Conservation (phyloP, 345 rosid genomes). For the Nasturtium officinale region DNA sequence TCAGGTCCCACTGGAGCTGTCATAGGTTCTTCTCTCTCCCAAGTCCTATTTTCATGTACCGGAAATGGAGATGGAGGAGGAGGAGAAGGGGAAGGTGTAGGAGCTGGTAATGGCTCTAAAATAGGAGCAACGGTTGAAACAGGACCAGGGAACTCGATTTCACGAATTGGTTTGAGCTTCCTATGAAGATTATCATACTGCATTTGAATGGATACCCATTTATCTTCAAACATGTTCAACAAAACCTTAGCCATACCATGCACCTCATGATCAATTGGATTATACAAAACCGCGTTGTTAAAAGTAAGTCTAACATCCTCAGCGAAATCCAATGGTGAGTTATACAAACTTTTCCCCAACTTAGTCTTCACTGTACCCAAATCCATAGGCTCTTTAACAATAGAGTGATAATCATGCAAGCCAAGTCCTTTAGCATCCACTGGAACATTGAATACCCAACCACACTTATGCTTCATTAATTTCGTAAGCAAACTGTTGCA, state of each 20-base stretch:
- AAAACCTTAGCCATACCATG: constrained; percentile 68
- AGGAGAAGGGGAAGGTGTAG: constrained; percentile 33
- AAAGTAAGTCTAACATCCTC: constrained; percentile 86
- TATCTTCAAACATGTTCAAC: constrained; percentile 61
- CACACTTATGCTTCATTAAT: constrained; percentile 79
- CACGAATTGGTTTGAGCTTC: constrained; percentile 34
- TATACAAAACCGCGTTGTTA: constrained; percentile 78
- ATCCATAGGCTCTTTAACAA: constrained; percentile 89
- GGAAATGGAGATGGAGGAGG: constrained; percentile 24
- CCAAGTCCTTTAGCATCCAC: constrained; percentile 81
- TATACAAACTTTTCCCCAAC: constrained; percentile 60
- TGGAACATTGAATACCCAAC: constrained; percentile 82
- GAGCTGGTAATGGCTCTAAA: constrained; percentile 38
- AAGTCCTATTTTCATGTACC: constrained; percentile 24
- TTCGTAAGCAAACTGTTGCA: constrained; percentile 63
- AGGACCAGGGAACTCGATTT: constrained; percentile 30
- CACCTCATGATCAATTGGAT: constrained; percentile 78
- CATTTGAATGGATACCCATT: constrained; percentile 58
- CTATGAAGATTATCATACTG: constrained; percentile 43
- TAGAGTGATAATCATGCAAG: constrained; percentile 70
- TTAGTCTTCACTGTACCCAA: constrained; percentile 77
- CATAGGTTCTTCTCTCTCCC: constrained; percentile 55
- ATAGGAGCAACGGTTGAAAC: constrained; percentile 21
- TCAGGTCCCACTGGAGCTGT: constrained; percentile 45
- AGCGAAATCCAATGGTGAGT: constrained; percentile 68